Conservation (phyloP, 257 asterid species). For the Ehretia macrophylla region DNA sequence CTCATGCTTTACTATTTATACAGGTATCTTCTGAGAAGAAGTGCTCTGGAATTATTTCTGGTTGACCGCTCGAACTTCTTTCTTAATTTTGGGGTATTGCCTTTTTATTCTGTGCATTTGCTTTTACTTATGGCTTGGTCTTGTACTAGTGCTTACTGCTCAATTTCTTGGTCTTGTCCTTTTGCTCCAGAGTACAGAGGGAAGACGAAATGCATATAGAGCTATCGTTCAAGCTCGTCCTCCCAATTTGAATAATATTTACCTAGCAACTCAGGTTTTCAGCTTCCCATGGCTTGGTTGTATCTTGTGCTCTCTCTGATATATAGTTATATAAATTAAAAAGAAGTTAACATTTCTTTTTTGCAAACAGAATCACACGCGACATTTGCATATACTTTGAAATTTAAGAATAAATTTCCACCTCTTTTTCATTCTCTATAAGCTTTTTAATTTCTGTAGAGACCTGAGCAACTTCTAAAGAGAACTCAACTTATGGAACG, state of each 20-base stretch:
- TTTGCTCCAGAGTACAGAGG: conserved; percentile 62
- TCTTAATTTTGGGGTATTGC: conserved; percentile 93
- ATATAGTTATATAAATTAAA: no score
- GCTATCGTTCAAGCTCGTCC: conserved; percentile 98
- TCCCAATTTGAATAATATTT: conserved; percentile 87
- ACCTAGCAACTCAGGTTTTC: conserved; percentile 93
- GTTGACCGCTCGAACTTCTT: conserved; percentile 94
- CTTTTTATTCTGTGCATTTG: conserved; percentile 9
- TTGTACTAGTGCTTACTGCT: conserved; percentile 16
- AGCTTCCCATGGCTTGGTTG: conserved; percentile 2
- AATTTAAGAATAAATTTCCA: conserved; percentile 14
- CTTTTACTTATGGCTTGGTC: conserved; percentile 1
- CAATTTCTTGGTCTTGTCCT: conserved; percentile 13
- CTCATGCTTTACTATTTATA: conserved; percentile 19
- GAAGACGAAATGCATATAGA: conserved; percentile 81
- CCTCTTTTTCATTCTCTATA: conserved; percentile 21
- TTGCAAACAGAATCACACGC: neutral
- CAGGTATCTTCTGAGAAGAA: conserved; percentile 97
- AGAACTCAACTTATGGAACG: conserved; percentile 99
- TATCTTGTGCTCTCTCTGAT: no score
- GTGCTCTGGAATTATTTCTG: conserved; percentile 95
- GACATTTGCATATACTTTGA: neutral
- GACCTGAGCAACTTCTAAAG: conserved; percentile 92
- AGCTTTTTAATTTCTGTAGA: conserved; percentile 37
- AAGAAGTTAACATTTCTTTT: no score